Evolutionary conservation across 2,329 filamentous ascomycete genomes (phyloP).

Genomic region (Plenodomus biglobosus): DNA sequence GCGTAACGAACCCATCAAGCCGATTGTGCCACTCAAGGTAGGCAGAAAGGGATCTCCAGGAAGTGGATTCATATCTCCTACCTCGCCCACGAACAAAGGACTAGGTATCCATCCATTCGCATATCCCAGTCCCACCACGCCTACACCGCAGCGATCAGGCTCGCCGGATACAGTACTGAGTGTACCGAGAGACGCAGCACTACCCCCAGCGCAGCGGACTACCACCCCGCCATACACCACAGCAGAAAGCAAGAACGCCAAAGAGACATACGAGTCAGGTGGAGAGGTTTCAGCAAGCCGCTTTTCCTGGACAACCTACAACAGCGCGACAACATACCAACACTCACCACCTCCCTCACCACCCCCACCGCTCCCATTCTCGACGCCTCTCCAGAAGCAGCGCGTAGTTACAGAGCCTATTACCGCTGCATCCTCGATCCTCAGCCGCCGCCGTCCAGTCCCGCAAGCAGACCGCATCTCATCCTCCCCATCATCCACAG

Average conservation of each 20-base stretch:
- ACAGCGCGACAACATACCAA: conserved; percentile 44
- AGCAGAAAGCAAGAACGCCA: conserved; percentile 19
- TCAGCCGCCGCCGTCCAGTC: conserved; percentile 39
- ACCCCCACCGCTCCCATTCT: conserved; percentile 39
- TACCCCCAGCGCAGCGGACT: conserved; percentile 19
- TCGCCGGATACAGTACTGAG: conserved; percentile 14
- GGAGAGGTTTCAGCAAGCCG: conserved; percentile 25
- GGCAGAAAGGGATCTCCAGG: conserved; percentile 41
- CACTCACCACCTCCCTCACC: conserved; percentile 49
- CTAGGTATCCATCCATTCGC: conserved; percentile 28
- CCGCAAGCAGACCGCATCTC: conserved; percentile 26
- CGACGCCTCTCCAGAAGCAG: conserved; percentile 8
- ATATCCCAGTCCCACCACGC: conserved; percentile 35
- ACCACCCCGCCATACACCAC: conserved; percentile 33
- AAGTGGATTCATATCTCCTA: conserved; percentile 36
- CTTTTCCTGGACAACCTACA: conserved; percentile 38
- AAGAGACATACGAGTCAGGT: conserved; percentile 26
- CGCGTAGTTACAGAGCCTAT: conserved; percentile 28
- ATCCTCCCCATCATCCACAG: background rate
- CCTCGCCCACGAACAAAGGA: conserved; percentile 25
- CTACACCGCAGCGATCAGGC: conserved; percentile 16
- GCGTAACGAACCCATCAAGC: conserved; percentile 47
- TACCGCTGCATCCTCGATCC: conserved; percentile 31
- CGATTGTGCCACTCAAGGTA: conserved; percentile 48
- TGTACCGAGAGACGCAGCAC: conserved; percentile 12